A percentile compares a stretch with the other conserved stretches of the same genome.
Evolutionary conservation across 2,329 filamentous ascomycete genomes (phyloP).

Genomic region (Epichloe uncinata): DNA sequence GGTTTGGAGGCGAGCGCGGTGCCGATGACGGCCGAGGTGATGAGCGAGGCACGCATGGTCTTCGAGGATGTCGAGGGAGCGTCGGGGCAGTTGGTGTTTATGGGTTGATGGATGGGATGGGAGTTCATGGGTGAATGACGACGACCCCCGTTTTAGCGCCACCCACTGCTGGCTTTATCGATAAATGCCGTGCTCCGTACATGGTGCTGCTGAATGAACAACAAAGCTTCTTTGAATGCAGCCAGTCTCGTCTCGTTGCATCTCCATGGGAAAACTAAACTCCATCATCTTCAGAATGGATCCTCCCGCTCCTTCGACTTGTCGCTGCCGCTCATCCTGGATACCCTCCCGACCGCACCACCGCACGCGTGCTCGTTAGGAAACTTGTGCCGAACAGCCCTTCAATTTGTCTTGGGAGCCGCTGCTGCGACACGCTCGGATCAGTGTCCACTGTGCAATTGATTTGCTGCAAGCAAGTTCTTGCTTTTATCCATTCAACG

Average conservation of each 20-base stretch:
- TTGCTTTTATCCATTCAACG: background rate
- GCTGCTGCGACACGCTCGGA: background rate
- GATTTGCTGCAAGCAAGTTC: background rate
- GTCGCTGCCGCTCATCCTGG: background rate
- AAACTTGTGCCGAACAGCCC: background rate
- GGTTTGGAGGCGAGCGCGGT: conserved; percentile 19
- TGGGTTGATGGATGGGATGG: no score
- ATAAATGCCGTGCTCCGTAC: no score
- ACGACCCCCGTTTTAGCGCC: no score
- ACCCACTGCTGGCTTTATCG: no score
- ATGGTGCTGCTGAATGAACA: no score
- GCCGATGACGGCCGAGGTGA: conserved; percentile 7
- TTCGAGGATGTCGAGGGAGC: no score
- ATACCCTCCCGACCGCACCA: no score
- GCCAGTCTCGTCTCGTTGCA: no score
- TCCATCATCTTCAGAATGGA: background rate
- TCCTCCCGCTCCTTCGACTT: background rate
- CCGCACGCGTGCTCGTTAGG: background rate
- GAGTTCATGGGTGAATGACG: no score
- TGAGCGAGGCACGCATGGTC: conserved; percentile 10
- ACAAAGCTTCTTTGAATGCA: no score
- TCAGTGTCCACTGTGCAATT: background rate
- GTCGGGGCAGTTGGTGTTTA: no score
- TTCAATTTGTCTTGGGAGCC: background rate
- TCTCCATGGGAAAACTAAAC: no score